Conservation (phyloP, 768 basidiomycete genomes). For the Macrolepiota dolichaula region DNA sequence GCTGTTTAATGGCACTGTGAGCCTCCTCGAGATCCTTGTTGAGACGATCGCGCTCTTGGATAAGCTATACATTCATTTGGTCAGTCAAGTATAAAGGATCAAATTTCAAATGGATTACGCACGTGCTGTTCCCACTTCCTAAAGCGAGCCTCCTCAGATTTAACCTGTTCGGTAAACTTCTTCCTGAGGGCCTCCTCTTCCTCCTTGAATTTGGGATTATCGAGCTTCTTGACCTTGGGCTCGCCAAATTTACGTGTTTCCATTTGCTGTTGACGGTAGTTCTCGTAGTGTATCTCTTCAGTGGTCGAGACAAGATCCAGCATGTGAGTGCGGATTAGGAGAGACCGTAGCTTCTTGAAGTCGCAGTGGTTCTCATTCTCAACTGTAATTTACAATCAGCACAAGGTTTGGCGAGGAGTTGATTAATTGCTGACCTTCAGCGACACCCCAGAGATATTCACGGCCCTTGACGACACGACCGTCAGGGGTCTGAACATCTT, state of each 20-base stretch:
- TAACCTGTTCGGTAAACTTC: slow-evolving; percentile 99
- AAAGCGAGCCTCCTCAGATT: slow-evolving; percentile 95
- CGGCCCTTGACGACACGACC: slow-evolving; percentile 95
- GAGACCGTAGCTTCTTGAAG: slow-evolving; percentile 94
- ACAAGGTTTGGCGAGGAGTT: neutral
- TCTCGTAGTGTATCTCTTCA: slow-evolving; percentile 96
- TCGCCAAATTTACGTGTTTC: slow-evolving; percentile 99
- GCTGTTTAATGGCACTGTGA: slow-evolving; percentile 85
- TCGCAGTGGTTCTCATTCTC: slow-evolving; percentile 99
- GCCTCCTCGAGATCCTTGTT: slow-evolving; percentile 98
- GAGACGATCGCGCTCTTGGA: slow-evolving; percentile 96
- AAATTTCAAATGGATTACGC: slow-evolving; percentile 27
- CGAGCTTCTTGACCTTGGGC: slow-evolving; percentile 96
- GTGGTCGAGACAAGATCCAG: slow-evolving; percentile 94
- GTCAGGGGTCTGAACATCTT: slow-evolving; percentile 89
- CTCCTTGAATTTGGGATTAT: slow-evolving; percentile 99
- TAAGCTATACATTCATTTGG: slow-evolving; percentile 60
- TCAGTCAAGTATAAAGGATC: slow-evolving; percentile 6
- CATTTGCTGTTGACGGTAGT: slow-evolving; percentile 98
- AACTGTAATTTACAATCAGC: slow-evolving; percentile 43
- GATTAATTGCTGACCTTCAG: slow-evolving; percentile 65
- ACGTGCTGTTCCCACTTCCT: slow-evolving; percentile 99
- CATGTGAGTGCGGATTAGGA: slow-evolving; percentile 98
- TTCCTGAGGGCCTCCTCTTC: slow-evolving; percentile 96
- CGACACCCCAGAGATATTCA: slow-evolving; percentile 99